Percentiles rank a stretch among this genome's conserved stretches.
These are phyloP conservation scores for Kodamaea leandrae DNA, from an alignment of 805 yeast species.

Conservation along the genomic window DNA sequence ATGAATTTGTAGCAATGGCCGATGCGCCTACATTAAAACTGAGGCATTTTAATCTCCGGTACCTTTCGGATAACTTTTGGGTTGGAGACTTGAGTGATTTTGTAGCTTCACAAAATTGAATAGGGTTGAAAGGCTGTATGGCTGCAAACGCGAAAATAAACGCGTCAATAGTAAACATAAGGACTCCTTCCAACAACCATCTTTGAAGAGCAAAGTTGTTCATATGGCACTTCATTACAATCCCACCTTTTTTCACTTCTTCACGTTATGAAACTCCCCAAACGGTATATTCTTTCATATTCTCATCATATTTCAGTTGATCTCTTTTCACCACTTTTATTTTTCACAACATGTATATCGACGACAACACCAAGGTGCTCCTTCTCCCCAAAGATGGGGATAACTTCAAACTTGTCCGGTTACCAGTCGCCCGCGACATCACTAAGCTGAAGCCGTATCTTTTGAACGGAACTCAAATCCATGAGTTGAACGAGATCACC, in stretches of 20 bases:
- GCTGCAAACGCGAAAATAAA: no score
- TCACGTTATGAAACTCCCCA: not conserved
- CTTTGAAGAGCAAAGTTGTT: no score
- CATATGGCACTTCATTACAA: not conserved
- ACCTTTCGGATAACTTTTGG: no score
- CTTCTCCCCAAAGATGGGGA: conserved; percentile 3
- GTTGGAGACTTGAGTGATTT: no score
- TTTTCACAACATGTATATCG: conserved; percentile 2
- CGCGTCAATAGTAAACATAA: no score
- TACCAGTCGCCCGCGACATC: conserved; percentile 6
- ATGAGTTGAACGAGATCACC: conserved; percentile 8
- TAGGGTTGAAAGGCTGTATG: no score
- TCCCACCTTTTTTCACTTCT: not conserved
- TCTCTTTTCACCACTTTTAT: not conserved
- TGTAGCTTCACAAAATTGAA: no score
- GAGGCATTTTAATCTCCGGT: no score
- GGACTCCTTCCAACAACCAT: no score
- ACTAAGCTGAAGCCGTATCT: conserved; percentile 6
- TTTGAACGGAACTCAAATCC: not conserved
- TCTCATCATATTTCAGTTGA: not conserved
- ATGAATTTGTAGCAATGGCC: no score
- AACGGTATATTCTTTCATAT: no score
- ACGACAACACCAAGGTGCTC: conserved; percentile 8
- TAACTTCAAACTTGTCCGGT: not conserved
- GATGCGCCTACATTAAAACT: no score